A percentile compares a stretch with the other conserved stretches of the same genome.
Evolutionary conservation across 768 basidiomycete species (phyloP).

Genomic region (Botryobasidium botryosum): DNA sequence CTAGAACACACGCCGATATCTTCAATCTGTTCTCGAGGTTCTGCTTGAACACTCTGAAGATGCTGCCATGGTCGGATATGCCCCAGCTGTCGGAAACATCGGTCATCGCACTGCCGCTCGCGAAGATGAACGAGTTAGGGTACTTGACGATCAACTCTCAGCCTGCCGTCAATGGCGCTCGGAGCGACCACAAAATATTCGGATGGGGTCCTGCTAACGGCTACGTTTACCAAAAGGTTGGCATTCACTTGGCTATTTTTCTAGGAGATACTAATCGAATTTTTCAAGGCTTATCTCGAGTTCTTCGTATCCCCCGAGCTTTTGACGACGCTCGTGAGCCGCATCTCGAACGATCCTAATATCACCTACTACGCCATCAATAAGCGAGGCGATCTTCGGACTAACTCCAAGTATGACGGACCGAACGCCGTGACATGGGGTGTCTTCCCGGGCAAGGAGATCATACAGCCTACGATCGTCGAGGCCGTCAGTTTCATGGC

Average conservation of each 20-base stretch:
- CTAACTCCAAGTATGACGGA: constrained; percentile 87
- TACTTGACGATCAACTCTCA: constrained; percentile 97
- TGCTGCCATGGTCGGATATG: constrained; percentile 92
- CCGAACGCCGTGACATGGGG: constrained; percentile 99
- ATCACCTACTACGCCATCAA: constrained; percentile 98
- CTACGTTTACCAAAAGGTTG: constrained; percentile 88
- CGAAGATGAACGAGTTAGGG: constrained; percentile 75
- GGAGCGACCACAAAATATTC: constrained; percentile 67
- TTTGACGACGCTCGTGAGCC: constrained; percentile 50
- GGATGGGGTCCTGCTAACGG: constrained; percentile 94
- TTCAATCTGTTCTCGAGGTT: constrained; percentile 64
- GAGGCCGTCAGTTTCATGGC: constrained; percentile 98
- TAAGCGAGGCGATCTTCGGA: constrained; percentile 82
- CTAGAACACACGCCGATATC: constrained; percentile 47
- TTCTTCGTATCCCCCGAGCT: constrained; percentile 77
- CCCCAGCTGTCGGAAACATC: constrained; percentile 70
- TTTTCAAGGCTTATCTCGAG: constrained; percentile 72
- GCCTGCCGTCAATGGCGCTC: constrained; percentile 81
- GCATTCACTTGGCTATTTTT: background rate
- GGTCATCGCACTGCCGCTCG: constrained; percentile 59
- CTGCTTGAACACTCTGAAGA: constrained; percentile 52
- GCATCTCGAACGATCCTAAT: constrained; percentile 72
- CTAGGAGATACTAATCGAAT: constrained; percentile 1
- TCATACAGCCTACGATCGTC: constrained; percentile 89
- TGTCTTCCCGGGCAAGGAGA: constrained; percentile 93